Evolutionary conservation across 257 asterid genomes (phyloP).

Genomic region (Solanum paucissectum): DNA sequence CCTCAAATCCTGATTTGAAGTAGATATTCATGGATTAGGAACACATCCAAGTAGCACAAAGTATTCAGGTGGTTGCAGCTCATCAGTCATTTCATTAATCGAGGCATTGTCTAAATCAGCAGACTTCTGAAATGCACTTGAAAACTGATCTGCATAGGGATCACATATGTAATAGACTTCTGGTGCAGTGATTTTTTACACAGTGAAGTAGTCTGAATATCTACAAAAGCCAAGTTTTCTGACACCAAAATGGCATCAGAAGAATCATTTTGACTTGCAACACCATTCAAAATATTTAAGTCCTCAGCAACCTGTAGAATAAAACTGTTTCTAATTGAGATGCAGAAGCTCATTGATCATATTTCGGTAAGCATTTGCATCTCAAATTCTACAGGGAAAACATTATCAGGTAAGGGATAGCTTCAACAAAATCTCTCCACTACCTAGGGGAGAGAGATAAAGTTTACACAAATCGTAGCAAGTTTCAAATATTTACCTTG

Average conservation of each 20-base stretch:
- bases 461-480: neutral
- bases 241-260: slow-evolving; percentile 15
- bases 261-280: slow-evolving; percentile 22
- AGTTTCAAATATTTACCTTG: slow-evolving; percentile 30
- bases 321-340: neutral
- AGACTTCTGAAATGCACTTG: slow-evolving; percentile 36
- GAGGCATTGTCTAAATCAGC: slow-evolving; percentile 28
- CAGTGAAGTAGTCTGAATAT: slow-evolving; percentile 14
- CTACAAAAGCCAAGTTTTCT: slow-evolving; percentile 14
- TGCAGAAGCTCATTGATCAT: neutral
- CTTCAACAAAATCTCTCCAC: neutral
- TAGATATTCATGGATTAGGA: no score
- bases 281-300: slow-evolving; percentile 12
- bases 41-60: no score
- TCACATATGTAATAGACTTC: slow-evolving; percentile 10
- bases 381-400: neutral
- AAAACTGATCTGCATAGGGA: slow-evolving; percentile 18
- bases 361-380: neutral
- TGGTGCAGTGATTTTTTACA: slow-evolving; percentile 10
- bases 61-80: slow-evolving; percentile 15
- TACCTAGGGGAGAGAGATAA: neutral
- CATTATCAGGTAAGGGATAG: neutral
- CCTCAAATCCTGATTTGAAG: no score
- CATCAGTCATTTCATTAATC: slow-evolving; percentile 26
- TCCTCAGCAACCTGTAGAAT: slow-evolving; percentile 35